Base-by-base conservation (phyloP, 2,329 filamentous ascomycete species). In the Pseudogymnoascus sp. region DNA sequence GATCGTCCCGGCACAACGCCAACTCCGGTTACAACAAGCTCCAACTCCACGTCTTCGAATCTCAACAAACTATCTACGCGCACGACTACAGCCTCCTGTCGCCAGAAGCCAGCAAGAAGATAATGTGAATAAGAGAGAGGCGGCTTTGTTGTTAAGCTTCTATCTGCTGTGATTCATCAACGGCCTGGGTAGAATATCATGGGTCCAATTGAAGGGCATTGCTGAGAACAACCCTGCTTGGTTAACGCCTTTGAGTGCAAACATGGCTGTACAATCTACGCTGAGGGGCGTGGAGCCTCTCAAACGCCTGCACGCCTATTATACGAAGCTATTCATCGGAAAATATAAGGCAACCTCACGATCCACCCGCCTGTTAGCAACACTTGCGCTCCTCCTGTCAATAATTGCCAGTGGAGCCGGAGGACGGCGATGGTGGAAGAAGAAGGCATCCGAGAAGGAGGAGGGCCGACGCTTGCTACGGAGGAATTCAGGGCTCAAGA, bases 221-320 rank as follows among this genome's bases (percentile, higher is more conserved):
- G 61, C 11, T 62, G 71, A 64, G 50, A 56, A 56, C 50, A 8
- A 56, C 50, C 25, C 50, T 25, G 25, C 50, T 56, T 56, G 28
- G 50, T 56, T 56, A 18, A 18, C 50, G 33, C 50, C 10, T 31
- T 53, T 31, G 25, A 53, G 47, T 53, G 47, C 11, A 5, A 56
- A 56, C 64, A 97, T 97, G 93, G 90, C 91, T 66, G 88, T 82
- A 67, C 92, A 96, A 78, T 97, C 93, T 63, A 96, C 89, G 4
- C 81, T 97, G 69, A 85, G 86, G 68, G 79, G 81, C 69, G 82
- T 84, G 69, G 83, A 89, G 75, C 83, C 87, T 70, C 78, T 92
- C 71, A 80, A 84, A 35, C 79, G 80, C 47, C 84, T 91, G 63
- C 73, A 87, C 70, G 79, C 84, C 61, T 85, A 83, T 69, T 88